phyloP scores from a whole-genome alignment of 176 grass and related monocot species.

The Tuctoria greenei region DNA sequence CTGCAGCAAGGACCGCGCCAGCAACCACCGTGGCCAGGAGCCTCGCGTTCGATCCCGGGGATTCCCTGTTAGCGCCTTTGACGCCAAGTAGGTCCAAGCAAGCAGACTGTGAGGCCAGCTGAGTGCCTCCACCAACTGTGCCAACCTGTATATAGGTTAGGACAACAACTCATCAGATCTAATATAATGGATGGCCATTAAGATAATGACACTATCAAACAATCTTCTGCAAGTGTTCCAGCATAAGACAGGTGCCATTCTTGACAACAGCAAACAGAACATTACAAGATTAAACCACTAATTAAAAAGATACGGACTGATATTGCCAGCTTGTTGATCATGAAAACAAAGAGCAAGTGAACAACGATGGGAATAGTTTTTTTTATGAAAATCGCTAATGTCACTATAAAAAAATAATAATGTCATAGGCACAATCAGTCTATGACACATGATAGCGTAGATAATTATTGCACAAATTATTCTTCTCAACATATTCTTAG shows the following conservation, averaged over 20 bases:
- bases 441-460: neutral
- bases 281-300: conserved; percentile 27
- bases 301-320: conserved; percentile 7
- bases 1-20: conserved; percentile 80
- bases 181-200: conserved; percentile 9
- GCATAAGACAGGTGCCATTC: neutral
- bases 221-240: conserved; percentile 27
- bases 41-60: conserved; percentile 76
- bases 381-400: neutral
- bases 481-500: neutral
- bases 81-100: conserved; percentile 88
- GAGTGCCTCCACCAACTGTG: conserved; percentile 86
- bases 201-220: conserved; percentile 30
- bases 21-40: conserved; percentile 74
- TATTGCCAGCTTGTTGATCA: conserved; percentile 22
- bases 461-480: neutral
- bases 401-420: neutral
- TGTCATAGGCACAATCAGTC: neutral
- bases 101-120: conserved; percentile 85
- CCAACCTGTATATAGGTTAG: conserved; percentile 65
- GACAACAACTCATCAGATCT: conserved; percentile 25
- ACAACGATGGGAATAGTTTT: neutral
- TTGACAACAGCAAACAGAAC: conserved; percentile 11
- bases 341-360: conserved; percentile 17
- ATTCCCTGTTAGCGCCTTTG: conserved; percentile 74